Conservation (phyloP, 176 grass and related monocot genomes). For the Ananas comosus region DNA sequence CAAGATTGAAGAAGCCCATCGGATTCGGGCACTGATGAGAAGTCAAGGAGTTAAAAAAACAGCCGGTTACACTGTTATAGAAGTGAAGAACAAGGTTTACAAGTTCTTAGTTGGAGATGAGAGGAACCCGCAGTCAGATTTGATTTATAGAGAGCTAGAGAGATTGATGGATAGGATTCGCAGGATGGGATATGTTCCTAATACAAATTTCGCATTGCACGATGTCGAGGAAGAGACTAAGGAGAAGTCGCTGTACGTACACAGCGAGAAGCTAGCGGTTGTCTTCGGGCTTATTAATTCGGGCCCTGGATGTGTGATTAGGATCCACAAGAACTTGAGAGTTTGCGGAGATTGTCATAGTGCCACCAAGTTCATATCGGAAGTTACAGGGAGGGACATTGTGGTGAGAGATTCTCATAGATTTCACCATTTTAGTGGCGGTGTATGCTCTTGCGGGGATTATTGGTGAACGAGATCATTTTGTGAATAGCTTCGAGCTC, state of each 20-base stretch:
- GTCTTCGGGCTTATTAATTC: slow-evolving; percentile 22
- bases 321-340: slow-evolving; percentile 17
- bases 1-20: slow-evolving; percentile 19
- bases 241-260: slow-evolving; percentile 14
- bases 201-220: slow-evolving; percentile 25
- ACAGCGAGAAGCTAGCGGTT: slow-evolving; percentile 25
- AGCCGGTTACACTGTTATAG: slow-evolving; percentile 22
- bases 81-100: slow-evolving; percentile 22
- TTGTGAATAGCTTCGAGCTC: too few species aligned
- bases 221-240: slow-evolving; percentile 27
- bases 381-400: slow-evolving; percentile 17
- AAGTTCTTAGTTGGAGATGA: slow-evolving; percentile 21
- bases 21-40: slow-evolving; percentile 14
- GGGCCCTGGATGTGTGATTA: slow-evolving; percentile 13
- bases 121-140: slow-evolving; percentile 13
- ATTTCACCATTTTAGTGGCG: slow-evolving; percentile 24
- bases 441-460: slow-evolving; percentile 25
- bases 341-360: slow-evolving; percentile 27
- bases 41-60: slow-evolving; percentile 16
- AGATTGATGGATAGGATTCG: slow-evolving; percentile 22
- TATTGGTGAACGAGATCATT: slow-evolving; percentile 19
- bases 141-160: slow-evolving; percentile 21
- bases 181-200: slow-evolving; percentile 17
- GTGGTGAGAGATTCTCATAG: slow-evolving; percentile 24
- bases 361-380: slow-evolving; percentile 24